phyloP scores from a whole-genome alignment of 768 basidiomycete genomes.

The Suillus weaverae region DNA sequence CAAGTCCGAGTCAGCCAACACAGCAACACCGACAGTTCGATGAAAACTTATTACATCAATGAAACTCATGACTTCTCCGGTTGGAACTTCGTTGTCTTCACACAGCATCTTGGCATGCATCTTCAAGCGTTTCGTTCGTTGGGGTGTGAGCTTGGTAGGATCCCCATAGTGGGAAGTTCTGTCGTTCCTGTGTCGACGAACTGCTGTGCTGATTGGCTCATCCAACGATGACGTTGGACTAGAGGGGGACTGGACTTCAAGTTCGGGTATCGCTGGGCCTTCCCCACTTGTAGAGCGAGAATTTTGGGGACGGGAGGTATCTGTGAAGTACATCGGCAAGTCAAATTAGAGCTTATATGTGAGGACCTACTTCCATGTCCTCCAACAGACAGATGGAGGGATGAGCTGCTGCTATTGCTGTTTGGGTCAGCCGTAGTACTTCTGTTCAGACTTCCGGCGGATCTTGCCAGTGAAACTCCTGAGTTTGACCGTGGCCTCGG shows the following conservation, averaged over 20 bases:
- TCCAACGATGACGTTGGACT: neutral
- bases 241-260: neutral
- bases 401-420: neutral
- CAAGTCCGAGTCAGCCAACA: neutral
- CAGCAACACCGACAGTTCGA: neutral
- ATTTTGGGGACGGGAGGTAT: neutral
- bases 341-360: too few relatives aligned
- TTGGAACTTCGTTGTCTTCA: neutral
- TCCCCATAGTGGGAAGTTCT: neutral
- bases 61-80: neutral
- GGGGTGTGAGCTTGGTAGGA: neutral
- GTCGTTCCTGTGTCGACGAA: neutral
- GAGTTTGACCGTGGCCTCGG: too few relatives aligned
- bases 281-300: neutral
- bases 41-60: neutral
- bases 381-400: neutral
- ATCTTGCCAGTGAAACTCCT: neutral
- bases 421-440: neutral
- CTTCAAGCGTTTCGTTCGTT: neutral
- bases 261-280: neutral
- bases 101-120: neutral
- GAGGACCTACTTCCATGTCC: neutral
- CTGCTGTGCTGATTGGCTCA: neutral
- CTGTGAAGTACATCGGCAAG: neutral
- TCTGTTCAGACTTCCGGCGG: too few relatives aligned